Conservation (phyloP, 2,329 filamentous ascomycete species). For the Alternaria sp. region DNA sequence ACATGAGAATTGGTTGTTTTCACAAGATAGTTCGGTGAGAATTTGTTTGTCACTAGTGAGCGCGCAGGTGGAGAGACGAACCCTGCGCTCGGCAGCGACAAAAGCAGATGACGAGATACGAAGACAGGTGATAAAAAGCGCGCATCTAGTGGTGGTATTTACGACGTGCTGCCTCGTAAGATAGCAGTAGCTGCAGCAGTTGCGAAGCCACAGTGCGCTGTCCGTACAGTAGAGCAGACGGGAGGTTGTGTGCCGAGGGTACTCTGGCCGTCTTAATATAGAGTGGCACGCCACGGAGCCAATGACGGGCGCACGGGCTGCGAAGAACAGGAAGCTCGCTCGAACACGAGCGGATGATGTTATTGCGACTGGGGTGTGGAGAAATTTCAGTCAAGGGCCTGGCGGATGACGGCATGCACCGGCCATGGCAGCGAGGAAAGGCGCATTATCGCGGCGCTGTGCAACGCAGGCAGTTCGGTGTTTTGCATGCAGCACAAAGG, state of each 20-base stretch:
- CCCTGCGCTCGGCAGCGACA: neutral
- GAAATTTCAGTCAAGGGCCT: neutral
- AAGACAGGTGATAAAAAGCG: conserved; percentile 8
- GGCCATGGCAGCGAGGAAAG: neutral
- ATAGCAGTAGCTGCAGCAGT: neutral
- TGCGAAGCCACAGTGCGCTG: conserved; percentile 7
- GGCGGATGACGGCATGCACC: neutral
- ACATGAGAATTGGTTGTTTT: neutral
- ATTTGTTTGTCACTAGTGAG: conserved; percentile 2
- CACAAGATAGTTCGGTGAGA: neutral
- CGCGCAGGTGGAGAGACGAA: neutral
- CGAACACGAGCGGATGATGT: conserved; percentile 13
- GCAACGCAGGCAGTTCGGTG: neutral
- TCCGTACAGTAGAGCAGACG: conserved; percentile 6
- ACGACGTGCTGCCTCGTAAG: neutral
- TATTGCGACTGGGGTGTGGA: conserved; percentile 14
- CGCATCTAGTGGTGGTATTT: neutral
- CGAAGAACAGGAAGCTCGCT: conserved; percentile 12
- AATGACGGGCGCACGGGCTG: conserved; percentile 24
- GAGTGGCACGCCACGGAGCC: conserved; percentile 25
- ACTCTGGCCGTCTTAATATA: conserved; percentile 31
- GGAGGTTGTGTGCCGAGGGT: conserved; percentile 25
- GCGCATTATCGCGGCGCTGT: neutral
- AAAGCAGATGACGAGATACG: conserved; percentile 12
- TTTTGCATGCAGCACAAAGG: neutral